Percentiles rank a stretch among this genome's conserved stretches.
Conservation (phyloP, 169 alveolate genomes). For the Eimeria nieschulzi region DNA sequence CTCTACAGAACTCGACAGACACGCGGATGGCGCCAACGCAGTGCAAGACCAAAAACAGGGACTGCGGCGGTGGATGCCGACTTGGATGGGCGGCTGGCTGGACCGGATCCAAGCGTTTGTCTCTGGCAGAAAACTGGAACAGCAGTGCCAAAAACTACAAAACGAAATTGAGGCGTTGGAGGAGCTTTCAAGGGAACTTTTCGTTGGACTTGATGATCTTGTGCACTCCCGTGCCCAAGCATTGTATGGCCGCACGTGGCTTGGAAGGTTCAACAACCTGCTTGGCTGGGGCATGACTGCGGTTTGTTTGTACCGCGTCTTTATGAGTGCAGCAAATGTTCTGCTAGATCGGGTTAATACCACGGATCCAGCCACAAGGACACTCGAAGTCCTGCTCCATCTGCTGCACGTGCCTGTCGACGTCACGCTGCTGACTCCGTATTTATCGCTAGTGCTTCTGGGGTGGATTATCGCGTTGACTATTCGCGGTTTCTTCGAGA, state of each 20-base stretch:
- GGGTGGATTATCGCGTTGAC: conserved; percentile 72
- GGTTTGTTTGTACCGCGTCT: conserved; percentile 66
- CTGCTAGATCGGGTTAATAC: conserved; percentile 58
- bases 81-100: background rate
- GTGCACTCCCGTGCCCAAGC: conserved; percentile 69
- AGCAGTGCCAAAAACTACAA: conserved; percentile 52
- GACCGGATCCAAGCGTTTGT: background rate
- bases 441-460: conserved; percentile 61
- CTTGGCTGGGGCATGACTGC: conserved; percentile 72
- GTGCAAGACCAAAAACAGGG: background rate
- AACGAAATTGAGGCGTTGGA: conserved; percentile 62
- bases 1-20: background rate
- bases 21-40: background rate
- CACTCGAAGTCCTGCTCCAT: conserved; percentile 16
- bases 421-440: conserved; percentile 60
- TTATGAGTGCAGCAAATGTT: conserved; percentile 49
- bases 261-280: conserved; percentile 45
- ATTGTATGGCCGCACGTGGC: background rate
- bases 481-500: conserved; percentile 69
- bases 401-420: conserved; percentile 52
- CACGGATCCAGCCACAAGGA: conserved; percentile 62
- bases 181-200: conserved; percentile 44
- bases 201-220: conserved; percentile 53
- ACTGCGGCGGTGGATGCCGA: background rate
- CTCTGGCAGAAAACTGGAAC: conserved; percentile 1